Base-by-base conservation (phyloP, 306 rosid species). In the Rubus parviflorus region DNA sequence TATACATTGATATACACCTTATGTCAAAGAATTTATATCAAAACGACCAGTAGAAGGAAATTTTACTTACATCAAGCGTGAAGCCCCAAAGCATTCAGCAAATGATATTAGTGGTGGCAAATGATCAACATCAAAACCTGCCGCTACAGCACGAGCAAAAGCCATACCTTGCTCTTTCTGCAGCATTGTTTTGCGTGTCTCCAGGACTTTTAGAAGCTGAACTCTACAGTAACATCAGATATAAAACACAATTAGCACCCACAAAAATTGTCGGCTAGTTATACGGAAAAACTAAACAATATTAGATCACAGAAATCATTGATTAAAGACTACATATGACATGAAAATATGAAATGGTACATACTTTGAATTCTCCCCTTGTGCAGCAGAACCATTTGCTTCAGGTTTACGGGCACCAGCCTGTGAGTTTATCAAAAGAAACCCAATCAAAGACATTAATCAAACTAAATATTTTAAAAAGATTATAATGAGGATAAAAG, bases 121-220 rank as follows among this genome's bases (percentile, higher is more conserved):
- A 80, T 80, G 56, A 69, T 92, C 97, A 77, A 85, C 79, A 78
- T 96, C 93, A 87, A 96, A 96, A 79, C 99, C 99, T 78, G 99
- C 99, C 40, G 99, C 98, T 68, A 89, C 98, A 81, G 99, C 99
- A 37, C 98, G 96, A 43, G 99, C 99, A 86, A 96, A 96, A 79
- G 98, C 98, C 99, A 96, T 96, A 73, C 98, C 99, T 85, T 96
- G 99, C 91, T 96, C 99, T 87, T 96, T 96, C 88, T 89, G 98
- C 54, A 96, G 90, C 86, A 87, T 86, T 70, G 84, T 85, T 78
- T 89, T 96, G 56, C 99, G 98, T 16, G 93, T 88, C 85, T 96
- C 99, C 80, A 96, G 80, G 77, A 96, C 98, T 90, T 91, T 96
- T 81, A 96, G 80, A 80, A 96, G 99, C 81, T 96, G 97, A 78